These are phyloP conservation scores for Trichoderma virens DNA, from an alignment of 495 filamentous ascomycete genomes.

Conservation along the genomic window DNA sequence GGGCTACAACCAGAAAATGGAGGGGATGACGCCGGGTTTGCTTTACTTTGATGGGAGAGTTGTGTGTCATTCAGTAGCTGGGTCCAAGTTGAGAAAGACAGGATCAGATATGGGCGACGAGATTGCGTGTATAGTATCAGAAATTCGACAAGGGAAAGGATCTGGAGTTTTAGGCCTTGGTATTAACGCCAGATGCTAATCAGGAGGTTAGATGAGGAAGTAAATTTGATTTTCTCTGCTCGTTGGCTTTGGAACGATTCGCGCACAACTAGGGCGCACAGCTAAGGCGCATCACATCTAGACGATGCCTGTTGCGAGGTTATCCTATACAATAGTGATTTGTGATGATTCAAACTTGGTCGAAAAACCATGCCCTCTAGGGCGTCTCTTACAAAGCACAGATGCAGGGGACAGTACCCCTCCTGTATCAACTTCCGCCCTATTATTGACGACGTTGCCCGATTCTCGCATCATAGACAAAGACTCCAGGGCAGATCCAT, in stretches of 20 bases:
- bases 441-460: not conserved
- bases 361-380: not conserved
- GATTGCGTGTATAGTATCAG: not conserved
- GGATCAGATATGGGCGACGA: not conserved
- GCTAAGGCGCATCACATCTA: not conserved
- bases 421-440: too few species aligned
- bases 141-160: not conserved
- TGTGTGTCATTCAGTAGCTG: not conserved
- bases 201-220: not conserved
- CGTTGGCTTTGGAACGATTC: not conserved
- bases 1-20: not conserved
- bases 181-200: not conserved
- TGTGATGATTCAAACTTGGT: not conserved
- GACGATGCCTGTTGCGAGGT: too few species aligned
- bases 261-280: not conserved
- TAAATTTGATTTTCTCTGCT: not conserved
- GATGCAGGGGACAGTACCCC: not conserved
- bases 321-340: too few species aligned
- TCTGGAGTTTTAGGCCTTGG: conserved; percentile 7
- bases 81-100: not conserved
- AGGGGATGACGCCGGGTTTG: not conserved
- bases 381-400: not conserved
- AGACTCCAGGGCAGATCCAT: not conserved
- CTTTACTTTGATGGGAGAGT: not conserved
- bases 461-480: not conserved